Conservation (phyloP, 1,139 yeast genomes). For the Meyerozyma smithsonii region DNA sequence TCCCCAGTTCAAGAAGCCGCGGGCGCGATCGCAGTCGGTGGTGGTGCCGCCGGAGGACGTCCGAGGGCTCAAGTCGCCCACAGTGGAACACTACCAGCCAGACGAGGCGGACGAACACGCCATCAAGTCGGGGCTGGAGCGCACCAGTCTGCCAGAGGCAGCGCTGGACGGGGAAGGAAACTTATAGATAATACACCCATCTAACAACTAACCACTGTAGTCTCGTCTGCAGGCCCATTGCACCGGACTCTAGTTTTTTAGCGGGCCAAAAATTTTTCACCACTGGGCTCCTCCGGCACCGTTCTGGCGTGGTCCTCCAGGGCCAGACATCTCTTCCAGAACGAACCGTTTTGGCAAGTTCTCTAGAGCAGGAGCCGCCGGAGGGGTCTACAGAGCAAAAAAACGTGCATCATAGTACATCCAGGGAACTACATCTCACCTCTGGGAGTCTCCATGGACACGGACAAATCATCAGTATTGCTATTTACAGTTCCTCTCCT, state of each 20-base stretch:
- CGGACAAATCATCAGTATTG: slow-evolving; percentile 25
- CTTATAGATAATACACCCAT: not conserved
- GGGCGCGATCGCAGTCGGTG: not conserved
- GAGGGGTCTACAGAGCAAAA: slow-evolving; percentile 13
- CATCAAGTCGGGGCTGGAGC: not conserved
- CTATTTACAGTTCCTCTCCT: slow-evolving; percentile 21
- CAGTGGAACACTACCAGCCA: not conserved
- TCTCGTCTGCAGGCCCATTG: not conserved
- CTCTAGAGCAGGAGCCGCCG: slow-evolving; percentile 29
- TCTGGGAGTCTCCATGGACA: slow-evolving; percentile 53
- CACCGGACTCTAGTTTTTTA: not conserved
- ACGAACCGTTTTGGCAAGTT: slow-evolving; percentile 44
- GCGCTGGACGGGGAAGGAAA: slow-evolving; percentile 1
- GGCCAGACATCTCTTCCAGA: slow-evolving; percentile 34
- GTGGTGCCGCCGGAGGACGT: not conserved
- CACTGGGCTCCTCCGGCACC: slow-evolving; percentile 4
- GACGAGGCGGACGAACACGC: not conserved
- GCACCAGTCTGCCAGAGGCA: slow-evolving; percentile 1
- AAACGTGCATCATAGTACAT: slow-evolving; percentile 50
- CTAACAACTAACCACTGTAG: not conserved
- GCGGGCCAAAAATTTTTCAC: slow-evolving; percentile 2
- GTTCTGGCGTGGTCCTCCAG: slow-evolving; percentile 12
- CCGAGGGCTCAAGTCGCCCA: slow-evolving; percentile 3
- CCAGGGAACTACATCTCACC: slow-evolving; percentile 23
- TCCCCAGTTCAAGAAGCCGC: not conserved